These are phyloP conservation scores for Hippophae rhamnoides DNA, from an alignment of 306 rosid genomes.

Conservation along the genomic window DNA sequence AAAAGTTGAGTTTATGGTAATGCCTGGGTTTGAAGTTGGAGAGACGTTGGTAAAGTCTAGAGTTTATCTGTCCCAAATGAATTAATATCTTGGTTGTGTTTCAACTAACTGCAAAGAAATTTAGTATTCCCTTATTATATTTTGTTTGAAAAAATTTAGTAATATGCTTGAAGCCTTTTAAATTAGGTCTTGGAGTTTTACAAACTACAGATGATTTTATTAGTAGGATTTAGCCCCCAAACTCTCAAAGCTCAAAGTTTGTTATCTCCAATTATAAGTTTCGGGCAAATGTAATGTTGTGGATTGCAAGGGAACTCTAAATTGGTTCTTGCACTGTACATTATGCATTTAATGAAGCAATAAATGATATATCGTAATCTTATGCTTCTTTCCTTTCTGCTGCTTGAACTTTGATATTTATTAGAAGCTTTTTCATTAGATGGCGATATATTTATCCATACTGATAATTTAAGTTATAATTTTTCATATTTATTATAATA, in stretches of 20 bases:
- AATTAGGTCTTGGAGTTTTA: constrained; percentile 11
- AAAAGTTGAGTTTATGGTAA: constrained; percentile 64
- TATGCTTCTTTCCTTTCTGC: too few species aligned
- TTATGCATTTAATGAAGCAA: too few species aligned
- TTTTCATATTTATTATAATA: too few species aligned
- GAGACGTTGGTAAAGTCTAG: constrained; percentile 42
- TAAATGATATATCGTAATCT: too few species aligned
- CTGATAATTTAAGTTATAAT: too few species aligned
- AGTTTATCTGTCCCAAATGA: constrained; percentile 44
- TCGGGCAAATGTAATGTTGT: constrained; percentile 14
- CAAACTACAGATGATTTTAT: constrained; percentile 20
- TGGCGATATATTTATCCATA: too few species aligned
- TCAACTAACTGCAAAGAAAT: constrained; percentile 25
- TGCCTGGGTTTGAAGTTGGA: constrained; percentile 72
- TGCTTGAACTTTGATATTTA: too few species aligned
- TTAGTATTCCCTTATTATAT: constrained; percentile 22
- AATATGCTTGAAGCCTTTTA: constrained; percentile 11
- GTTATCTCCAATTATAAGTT: constrained; percentile 17
- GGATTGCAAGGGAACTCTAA: constrained; percentile 8
- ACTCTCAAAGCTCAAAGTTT: constrained; percentile 15
- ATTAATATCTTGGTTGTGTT: constrained; percentile 4
- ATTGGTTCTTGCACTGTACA: too few species aligned
- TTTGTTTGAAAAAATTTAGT: constrained; percentile 22
- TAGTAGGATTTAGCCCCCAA: constrained; percentile 1
- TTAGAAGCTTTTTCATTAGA: too few species aligned